These are phyloP conservation scores for Apiotrichum gracile DNA, from an alignment of 1,284 basidiomycete genomes.

Conservation along the genomic window DNA sequence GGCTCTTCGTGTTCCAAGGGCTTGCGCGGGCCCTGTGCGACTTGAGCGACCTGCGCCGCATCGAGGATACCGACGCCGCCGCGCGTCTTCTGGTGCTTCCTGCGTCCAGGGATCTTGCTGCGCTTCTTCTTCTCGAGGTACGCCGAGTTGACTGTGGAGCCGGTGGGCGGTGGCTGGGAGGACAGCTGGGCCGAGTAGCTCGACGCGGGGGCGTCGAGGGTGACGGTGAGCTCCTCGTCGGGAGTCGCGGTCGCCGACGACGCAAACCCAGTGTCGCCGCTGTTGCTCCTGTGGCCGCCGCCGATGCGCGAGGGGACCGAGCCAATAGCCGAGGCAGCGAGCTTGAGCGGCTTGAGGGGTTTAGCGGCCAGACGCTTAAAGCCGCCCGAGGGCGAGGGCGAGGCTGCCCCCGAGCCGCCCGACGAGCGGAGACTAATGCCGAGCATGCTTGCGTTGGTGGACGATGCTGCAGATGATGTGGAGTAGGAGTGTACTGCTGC, in stretches of 20 bases:
- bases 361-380: conserved; percentile 32
- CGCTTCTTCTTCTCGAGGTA: conserved; percentile 5
- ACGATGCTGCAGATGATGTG: background rate
- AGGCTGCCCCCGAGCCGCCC: background rate
- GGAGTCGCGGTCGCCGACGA: background rate
- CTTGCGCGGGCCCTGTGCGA: conserved; percentile 36
- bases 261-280: background rate
- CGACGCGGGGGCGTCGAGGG: background rate
- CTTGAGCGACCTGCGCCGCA: conserved; percentile 31
- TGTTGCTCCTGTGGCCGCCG: background rate
- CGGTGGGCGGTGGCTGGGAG: background rate
- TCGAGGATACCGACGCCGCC: conserved; percentile 12
- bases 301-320: conserved; percentile 4
- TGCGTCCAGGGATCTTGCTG: background rate
- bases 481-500: background rate
- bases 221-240: conserved; percentile 1
- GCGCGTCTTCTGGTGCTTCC: conserved; percentile 1
- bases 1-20: conserved; percentile 45
- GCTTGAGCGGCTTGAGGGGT: conserved; percentile 43
- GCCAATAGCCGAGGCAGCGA: conserved; percentile 36
- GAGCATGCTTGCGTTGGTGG: background rate
- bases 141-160: background rate
- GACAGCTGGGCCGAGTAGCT: background rate
- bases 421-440: background rate
- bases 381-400: background rate